Evolutionary conservation across 345 rosid genomes (phyloP).

Genomic region (Kernera saxatilis): DNA sequence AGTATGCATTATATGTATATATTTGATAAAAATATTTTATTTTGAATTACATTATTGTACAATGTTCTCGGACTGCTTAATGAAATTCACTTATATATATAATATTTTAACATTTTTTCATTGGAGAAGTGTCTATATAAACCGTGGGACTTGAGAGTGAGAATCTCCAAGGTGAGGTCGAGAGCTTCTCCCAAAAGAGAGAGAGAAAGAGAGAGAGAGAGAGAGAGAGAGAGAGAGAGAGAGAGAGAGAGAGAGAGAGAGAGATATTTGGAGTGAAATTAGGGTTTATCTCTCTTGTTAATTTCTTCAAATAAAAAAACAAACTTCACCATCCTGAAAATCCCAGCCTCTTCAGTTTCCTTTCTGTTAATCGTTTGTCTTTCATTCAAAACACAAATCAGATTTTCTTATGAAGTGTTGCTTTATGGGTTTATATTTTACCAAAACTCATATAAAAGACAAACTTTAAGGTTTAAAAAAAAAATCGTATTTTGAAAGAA

Average conservation of each 20-base stretch:
- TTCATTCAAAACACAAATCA: neutral
- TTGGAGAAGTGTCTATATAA: constrained; percentile 37
- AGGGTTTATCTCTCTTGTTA: neutral
- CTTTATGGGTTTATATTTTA: constrained; percentile 48
- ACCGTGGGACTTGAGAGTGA: neutral
- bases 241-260: neutral
- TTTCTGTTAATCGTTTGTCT: constrained; percentile 42
- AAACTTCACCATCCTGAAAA: neutral
- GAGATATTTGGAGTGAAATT: constrained; percentile 4
- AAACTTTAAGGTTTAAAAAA: neutral
- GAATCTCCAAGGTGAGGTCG: constrained; percentile 9
- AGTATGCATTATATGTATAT: neutral
- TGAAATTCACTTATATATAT: neutral
- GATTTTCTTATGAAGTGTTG: constrained; percentile 50
- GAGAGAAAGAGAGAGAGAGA: neutral
- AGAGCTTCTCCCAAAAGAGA: constrained; percentile 22
- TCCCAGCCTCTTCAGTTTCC: constrained; percentile 55
- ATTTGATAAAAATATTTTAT: neutral
- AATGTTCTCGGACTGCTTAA: neutral
- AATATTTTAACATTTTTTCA: neutral
- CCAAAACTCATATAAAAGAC: constrained; percentile 11
- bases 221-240: neutral
- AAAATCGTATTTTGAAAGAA: constrained; percentile 21
- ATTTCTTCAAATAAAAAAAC: neutral
- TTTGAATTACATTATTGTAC: neutral